A percentile compares a stretch with the other conserved stretches of the same genome.
Conservation (phyloP, 176 grass and related monocot species). For the Areca catechu region DNA sequence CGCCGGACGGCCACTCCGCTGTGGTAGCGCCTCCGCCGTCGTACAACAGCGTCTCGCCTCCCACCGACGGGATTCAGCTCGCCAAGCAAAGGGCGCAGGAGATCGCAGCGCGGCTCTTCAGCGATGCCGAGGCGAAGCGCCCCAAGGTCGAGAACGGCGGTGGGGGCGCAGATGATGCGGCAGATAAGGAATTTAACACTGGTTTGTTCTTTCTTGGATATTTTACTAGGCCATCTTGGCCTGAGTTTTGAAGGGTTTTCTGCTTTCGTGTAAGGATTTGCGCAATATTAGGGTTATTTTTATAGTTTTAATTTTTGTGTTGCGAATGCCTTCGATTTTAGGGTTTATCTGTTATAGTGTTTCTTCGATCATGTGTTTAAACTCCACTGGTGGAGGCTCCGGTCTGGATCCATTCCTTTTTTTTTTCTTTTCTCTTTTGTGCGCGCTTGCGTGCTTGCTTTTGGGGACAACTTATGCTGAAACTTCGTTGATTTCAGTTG, state of each 20-base stretch:
- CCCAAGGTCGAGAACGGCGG: constrained; percentile 61
- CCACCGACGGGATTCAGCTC: constrained; percentile 76
- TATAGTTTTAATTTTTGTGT: too few relatives aligned
- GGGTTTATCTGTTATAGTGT: too few relatives aligned
- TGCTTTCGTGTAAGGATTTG: too few relatives aligned
- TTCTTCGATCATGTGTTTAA: too few relatives aligned
- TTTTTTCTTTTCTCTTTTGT: too few relatives aligned
- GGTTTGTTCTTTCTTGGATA: constrained; percentile 10
- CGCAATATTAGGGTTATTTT: too few relatives aligned
- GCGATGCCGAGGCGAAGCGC: constrained; percentile 81
- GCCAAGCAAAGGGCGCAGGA: constrained; percentile 92
- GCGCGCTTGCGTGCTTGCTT: too few relatives aligned
- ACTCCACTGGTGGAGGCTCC: too few relatives aligned
- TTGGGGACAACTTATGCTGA: too few relatives aligned
- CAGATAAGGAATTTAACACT: constrained; percentile 23
- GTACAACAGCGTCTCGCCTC: constrained; percentile 74
- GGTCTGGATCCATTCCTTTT: too few relatives aligned
- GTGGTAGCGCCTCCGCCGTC: constrained; percentile 3
- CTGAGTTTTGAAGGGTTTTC: constrained; percentile 7
- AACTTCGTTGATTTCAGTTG: too few relatives aligned
- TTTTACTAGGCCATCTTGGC: constrained; percentile 2
- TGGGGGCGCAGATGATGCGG: constrained; percentile 23
- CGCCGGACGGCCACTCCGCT: constrained; percentile 16
- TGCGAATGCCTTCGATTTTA: not conserved
- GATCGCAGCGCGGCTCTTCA: constrained; percentile 89